These are phyloP conservation scores for Fusarium foetens DNA, from an alignment of 2,329 filamentous ascomycete genomes.

Conservation along the genomic window DNA sequence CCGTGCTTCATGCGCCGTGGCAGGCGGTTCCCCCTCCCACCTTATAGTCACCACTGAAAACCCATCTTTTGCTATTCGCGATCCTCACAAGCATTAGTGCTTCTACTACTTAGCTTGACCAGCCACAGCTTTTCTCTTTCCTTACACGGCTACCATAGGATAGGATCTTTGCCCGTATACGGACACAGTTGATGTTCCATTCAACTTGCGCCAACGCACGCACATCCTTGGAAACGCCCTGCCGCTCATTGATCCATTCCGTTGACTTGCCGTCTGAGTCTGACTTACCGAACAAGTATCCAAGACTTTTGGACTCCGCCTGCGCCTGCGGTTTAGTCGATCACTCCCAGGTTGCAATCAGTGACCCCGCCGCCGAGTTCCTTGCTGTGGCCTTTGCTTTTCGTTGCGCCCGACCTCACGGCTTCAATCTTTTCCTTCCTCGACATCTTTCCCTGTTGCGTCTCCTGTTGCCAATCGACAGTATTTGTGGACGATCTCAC, in stretches of 20 bases:
- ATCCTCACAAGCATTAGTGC: slow-evolving; percentile 30
- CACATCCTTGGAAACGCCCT: slow-evolving; percentile 27
- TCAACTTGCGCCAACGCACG: slow-evolving; percentile 31
- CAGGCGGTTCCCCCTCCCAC: slow-evolving; percentile 20
- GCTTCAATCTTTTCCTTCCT: slow-evolving; percentile 22
- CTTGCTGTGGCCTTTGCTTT: slow-evolving; percentile 23
- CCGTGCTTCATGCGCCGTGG: slow-evolving; percentile 41
- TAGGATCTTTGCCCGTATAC: slow-evolving; percentile 20
- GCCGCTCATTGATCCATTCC: slow-evolving; percentile 29
- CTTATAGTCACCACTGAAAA: slow-evolving; percentile 35
- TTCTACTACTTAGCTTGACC: slow-evolving; percentile 25
- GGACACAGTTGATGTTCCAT: slow-evolving; percentile 18
- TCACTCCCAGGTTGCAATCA: slow-evolving; percentile 23
- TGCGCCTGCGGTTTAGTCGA: slow-evolving; percentile 31
- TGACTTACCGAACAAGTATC: slow-evolving; percentile 17
- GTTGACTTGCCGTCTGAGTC: slow-evolving; percentile 20
- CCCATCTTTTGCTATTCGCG: slow-evolving; percentile 23
- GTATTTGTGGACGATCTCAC: neutral
- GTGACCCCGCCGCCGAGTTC: slow-evolving; percentile 32
- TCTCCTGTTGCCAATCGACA: slow-evolving; percentile 8
- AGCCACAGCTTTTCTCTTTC: slow-evolving; percentile 19
- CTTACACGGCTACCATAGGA: slow-evolving; percentile 7
- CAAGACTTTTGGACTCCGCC: slow-evolving; percentile 33
- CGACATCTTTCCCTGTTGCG: slow-evolving; percentile 10
- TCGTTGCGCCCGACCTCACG: slow-evolving; percentile 20